A percentile compares a stretch with the other conserved stretches of the same genome.
phyloP scores from a whole-genome alignment of 176 grass and related monocot genomes.

The Oryza glumipatula region DNA sequence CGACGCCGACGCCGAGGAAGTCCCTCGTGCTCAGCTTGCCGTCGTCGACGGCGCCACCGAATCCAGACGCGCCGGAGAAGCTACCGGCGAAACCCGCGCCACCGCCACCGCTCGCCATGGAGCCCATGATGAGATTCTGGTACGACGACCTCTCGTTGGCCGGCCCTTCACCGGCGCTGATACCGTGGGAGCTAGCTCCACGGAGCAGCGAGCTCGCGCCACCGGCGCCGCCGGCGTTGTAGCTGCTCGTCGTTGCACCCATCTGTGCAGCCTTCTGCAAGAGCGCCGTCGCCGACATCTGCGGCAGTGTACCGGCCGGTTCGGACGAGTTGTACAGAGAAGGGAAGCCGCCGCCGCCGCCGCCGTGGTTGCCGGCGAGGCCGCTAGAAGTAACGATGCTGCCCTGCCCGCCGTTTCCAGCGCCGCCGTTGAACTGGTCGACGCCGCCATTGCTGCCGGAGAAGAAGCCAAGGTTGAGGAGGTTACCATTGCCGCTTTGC shows the following conservation, averaged over 20 bases:
- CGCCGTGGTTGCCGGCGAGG: slow-evolving; percentile 34
- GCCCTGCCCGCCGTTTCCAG: slow-evolving; percentile 33
- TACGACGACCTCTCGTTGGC: slow-evolving; percentile 66
- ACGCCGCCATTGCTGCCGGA: slow-evolving; percentile 40
- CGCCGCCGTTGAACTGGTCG: slow-evolving; percentile 44
- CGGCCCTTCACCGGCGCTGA: slow-evolving; percentile 30
- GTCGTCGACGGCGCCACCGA: slow-evolving; percentile 40
- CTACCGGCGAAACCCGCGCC: slow-evolving; percentile 40
- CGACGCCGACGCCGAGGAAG: slow-evolving; percentile 85
- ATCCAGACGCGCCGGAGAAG: not conserved
- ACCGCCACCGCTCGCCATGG: slow-evolving; percentile 44
- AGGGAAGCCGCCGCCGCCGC: slow-evolving; percentile 6
- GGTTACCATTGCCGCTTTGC: slow-evolving; percentile 31
- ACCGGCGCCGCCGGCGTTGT: slow-evolving; percentile 13
- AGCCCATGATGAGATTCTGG: slow-evolving; percentile 81
- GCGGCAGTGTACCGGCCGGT: slow-evolving; percentile 21
- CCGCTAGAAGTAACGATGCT: slow-evolving; percentile 24
- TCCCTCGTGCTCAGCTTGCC: slow-evolving; percentile 82
- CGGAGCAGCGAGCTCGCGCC: slow-evolving; percentile 51
- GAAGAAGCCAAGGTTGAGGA: slow-evolving; percentile 74
- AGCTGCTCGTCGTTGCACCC: slow-evolving; percentile 62
- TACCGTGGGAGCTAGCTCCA: slow-evolving; percentile 29
- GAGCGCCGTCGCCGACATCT: slow-evolving; percentile 93
- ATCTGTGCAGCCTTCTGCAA: slow-evolving; percentile 92
- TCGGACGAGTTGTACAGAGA: slow-evolving; percentile 43